These are phyloP conservation scores for Phellopilus nigrolimitatus DNA, from an alignment of 1,284 basidiomycete genomes.

Conservation along the genomic window DNA sequence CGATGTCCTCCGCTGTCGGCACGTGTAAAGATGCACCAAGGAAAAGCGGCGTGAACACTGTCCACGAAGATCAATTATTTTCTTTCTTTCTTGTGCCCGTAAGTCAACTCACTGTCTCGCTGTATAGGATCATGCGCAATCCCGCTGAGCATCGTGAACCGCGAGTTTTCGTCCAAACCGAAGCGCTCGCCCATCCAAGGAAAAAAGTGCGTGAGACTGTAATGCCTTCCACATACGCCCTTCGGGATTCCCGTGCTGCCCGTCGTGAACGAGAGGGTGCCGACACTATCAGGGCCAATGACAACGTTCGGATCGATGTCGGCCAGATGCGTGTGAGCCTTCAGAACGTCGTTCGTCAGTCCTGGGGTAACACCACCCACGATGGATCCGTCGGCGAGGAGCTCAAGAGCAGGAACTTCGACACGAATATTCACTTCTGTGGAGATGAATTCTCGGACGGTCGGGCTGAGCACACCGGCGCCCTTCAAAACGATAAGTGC, in stretches of 20 bases:
- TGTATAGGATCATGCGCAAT: constrained; percentile 99
- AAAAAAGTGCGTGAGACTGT: constrained; percentile 98
- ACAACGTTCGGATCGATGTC: constrained; percentile 75
- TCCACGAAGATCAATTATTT: constrained; percentile 15
- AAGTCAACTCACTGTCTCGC: constrained; percentile 83
- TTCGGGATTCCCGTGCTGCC: constrained; percentile 98
- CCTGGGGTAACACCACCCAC: constrained; percentile 52
- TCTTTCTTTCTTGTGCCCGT: constrained; percentile 2
- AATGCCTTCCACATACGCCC: constrained; percentile 94
- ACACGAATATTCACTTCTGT: constrained; percentile 85
- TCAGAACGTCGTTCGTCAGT: constrained; percentile 46
- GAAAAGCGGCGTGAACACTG: constrained; percentile 98
- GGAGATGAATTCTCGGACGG: constrained; percentile 83
- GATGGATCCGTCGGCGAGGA: constrained; percentile 60
- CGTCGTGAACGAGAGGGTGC: constrained; percentile 95
- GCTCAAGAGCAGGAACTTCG: constrained; percentile 87
- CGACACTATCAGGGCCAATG: constrained; percentile 93
- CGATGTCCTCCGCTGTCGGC: constrained; percentile 96
- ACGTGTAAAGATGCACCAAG: constrained; percentile 95
- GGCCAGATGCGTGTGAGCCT: constrained; percentile 46
- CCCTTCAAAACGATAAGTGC: constrained; percentile 90
- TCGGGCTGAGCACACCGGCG: constrained; percentile 78
- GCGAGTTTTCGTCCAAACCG: constrained; percentile 68
- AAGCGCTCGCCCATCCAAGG: constrained; percentile 98
- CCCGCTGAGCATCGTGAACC: constrained; percentile 98